Conservation (phyloP, 2,329 filamentous ascomycete species). For the Fusarium bulbicola region DNA sequence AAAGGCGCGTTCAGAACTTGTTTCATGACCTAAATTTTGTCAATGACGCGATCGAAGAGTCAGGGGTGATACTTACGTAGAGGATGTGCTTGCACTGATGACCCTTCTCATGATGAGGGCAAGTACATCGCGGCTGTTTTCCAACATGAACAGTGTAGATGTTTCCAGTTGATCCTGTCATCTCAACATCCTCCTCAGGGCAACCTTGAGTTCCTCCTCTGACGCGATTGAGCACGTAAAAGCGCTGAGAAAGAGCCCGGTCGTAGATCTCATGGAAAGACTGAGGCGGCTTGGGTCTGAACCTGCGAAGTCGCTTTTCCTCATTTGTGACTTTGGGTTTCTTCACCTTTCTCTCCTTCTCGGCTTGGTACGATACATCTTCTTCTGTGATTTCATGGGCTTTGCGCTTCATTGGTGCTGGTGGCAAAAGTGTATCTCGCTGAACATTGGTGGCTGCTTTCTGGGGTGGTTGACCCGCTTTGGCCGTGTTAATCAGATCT, state of each 20-base stretch:
- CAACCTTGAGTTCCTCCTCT: slow-evolving; percentile 48
- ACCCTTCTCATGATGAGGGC: slow-evolving; percentile 62
- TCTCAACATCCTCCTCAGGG: slow-evolving; percentile 62
- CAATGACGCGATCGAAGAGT: neutral
- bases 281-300: slow-evolving; percentile 47
- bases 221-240: slow-evolving; percentile 57
- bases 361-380: neutral
- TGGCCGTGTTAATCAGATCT: neutral
- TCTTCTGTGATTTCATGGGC: neutral
- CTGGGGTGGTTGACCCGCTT: slow-evolving; percentile 4
- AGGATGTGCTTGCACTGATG: slow-evolving; percentile 73
- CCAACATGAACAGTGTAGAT: slow-evolving; percentile 67
- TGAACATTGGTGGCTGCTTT: slow-evolving; percentile 14
- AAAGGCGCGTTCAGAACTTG: slow-evolving; percentile 66
- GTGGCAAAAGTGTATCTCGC: neutral
- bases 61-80: slow-evolving; percentile 54
- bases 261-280: slow-evolving; percentile 50
- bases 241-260: slow-evolving; percentile 54
- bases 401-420: slow-evolving; percentile 32
- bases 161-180: slow-evolving; percentile 73
- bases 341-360: slow-evolving; percentile 26
- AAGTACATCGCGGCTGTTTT: slow-evolving; percentile 62
- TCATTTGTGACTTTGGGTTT: slow-evolving; percentile 1
- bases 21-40: slow-evolving; percentile 59
- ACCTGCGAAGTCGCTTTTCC: slow-evolving; percentile 50